Evolutionary conservation across 208 protist genomes (phyloP).

Genomic region (Zelonia costaricensis): DNA sequence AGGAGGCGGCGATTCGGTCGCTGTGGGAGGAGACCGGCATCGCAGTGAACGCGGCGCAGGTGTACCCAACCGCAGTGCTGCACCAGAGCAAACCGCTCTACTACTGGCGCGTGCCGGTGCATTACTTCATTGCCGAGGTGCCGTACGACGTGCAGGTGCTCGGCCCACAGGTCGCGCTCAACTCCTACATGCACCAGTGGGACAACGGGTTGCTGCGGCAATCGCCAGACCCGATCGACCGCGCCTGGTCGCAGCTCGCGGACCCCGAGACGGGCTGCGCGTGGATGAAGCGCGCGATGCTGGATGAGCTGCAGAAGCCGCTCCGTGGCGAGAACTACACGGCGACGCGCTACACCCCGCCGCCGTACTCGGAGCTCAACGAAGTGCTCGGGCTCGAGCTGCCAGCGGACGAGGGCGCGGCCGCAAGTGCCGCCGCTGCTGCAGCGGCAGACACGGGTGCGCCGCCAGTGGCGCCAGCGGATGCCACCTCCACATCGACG

Average conservation of each 20-base stretch:
- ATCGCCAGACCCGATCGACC: constrained; percentile 89
- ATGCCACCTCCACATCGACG: no score
- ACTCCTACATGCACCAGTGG: constrained; percentile 86
- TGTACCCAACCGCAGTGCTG: constrained; percentile 75
- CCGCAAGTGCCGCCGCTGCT: background rate
- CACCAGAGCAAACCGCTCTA: constrained; percentile 55
- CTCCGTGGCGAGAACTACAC: constrained; percentile 86
- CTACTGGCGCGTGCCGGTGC: constrained; percentile 90
- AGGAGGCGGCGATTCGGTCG: constrained; percentile 88
- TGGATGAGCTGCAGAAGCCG: constrained; percentile 87
- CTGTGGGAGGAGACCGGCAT: constrained; percentile 92
- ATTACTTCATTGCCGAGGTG: constrained; percentile 89
- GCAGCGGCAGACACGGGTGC: background rate
- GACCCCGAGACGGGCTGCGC: constrained; percentile 85
- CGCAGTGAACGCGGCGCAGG: constrained; percentile 56
- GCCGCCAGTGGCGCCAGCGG: no score
- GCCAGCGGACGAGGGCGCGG: background rate
- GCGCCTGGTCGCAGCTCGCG: constrained; percentile 79
- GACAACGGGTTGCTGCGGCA: constrained; percentile 76
- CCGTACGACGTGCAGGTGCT: constrained; percentile 75
- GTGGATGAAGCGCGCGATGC: constrained; percentile 75
- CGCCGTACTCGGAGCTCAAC: constrained; percentile 73
- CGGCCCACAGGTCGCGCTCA: constrained; percentile 73
- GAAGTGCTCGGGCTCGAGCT: constrained; percentile 52
- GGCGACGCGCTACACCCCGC: constrained; percentile 83